Conservation (phyloP, 768 basidiomycete genomes). For the Boletellus sp. region DNA sequence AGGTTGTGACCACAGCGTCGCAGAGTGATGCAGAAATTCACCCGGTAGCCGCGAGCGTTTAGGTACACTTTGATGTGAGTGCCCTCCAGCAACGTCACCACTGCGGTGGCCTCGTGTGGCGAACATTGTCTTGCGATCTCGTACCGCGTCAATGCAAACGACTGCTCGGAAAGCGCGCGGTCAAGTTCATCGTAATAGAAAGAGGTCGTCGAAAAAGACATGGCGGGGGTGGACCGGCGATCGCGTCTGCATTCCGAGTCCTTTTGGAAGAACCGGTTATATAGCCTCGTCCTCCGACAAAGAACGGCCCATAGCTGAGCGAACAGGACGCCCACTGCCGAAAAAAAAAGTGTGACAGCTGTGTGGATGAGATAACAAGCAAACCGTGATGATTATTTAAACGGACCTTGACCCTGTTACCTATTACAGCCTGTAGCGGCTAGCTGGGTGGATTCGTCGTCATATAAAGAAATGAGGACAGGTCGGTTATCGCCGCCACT, state of each 20-base stretch:
- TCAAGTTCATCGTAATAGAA: slow-evolving; percentile 48
- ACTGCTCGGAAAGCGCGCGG: slow-evolving; percentile 54
- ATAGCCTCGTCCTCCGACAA: slow-evolving; percentile 28
- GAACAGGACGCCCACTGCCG: slow-evolving; percentile 11
- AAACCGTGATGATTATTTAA: slow-evolving; percentile 19
- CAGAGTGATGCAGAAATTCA: slow-evolving; percentile 24
- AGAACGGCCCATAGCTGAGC: slow-evolving; percentile 9
- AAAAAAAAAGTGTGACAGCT: slow-evolving; percentile 12
- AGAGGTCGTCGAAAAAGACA: slow-evolving; percentile 17
- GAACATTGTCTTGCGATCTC: slow-evolving; percentile 36
- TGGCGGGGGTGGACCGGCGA: slow-evolving; percentile 6
- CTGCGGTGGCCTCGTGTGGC: slow-evolving; percentile 48
- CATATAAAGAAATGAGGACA: neutral
- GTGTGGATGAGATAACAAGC: slow-evolving; percentile 12
- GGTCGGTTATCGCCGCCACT: slow-evolving; percentile 9
- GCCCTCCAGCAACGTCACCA: slow-evolving; percentile 57
- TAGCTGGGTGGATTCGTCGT: slow-evolving; percentile 5
- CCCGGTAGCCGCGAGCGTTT: slow-evolving; percentile 54
- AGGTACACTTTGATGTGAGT: slow-evolving; percentile 43
- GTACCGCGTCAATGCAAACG: slow-evolving; percentile 51
- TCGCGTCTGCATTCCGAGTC: slow-evolving; percentile 17
- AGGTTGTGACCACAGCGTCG: slow-evolving; percentile 6
- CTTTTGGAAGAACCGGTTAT: slow-evolving; percentile 21
- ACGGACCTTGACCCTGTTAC: slow-evolving; percentile 26
- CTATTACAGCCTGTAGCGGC: slow-evolving; percentile 15